Percentiles rank a stretch among this genome's conserved stretches.
These are phyloP conservation scores for Schoenoplectus triqueter DNA, from an alignment of 202 grass and related monocot genomes.

Conservation along the genomic window DNA sequence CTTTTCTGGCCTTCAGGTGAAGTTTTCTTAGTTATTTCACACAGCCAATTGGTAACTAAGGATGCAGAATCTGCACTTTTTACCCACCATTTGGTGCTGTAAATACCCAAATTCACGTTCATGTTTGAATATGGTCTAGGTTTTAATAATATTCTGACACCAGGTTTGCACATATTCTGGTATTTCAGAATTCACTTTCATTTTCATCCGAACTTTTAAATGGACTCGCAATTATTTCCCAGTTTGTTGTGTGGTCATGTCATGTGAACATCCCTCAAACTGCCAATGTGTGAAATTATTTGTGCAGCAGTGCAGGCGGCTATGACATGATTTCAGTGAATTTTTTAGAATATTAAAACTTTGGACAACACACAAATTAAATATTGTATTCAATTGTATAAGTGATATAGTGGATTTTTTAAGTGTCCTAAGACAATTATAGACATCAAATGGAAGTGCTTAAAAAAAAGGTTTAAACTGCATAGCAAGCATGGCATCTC, in stretches of 20 bases:
- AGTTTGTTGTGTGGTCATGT: not conserved
- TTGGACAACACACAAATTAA: not conserved
- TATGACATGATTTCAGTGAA: not conserved
- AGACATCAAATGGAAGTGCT: not conserved
- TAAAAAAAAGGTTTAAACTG: not conserved
- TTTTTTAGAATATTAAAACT: not conserved
- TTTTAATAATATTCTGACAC: not conserved
- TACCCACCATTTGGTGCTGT: not conserved
- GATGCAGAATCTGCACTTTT: not conserved
- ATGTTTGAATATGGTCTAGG: not conserved
- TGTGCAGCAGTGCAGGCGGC: not conserved
- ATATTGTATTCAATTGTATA: not conserved
- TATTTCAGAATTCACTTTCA: not conserved
- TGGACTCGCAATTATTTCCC: not conserved
- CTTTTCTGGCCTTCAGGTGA: slow-evolving; percentile 91
- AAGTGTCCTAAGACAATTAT: not conserved
- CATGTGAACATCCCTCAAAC: not conserved
- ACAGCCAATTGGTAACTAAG: not conserved
- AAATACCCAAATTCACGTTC: not conserved
- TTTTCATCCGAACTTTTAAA: not conserved
- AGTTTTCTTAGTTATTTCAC: not conserved
- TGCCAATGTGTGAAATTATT: not conserved
- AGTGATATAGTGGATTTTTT: not conserved
- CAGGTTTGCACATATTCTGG: not conserved
- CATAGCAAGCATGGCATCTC: not conserved